A percentile compares a stretch with the other conserved stretches of the same genome.
Conservation (phyloP, 345 rosid species). For the Syzygium jambos region DNA sequence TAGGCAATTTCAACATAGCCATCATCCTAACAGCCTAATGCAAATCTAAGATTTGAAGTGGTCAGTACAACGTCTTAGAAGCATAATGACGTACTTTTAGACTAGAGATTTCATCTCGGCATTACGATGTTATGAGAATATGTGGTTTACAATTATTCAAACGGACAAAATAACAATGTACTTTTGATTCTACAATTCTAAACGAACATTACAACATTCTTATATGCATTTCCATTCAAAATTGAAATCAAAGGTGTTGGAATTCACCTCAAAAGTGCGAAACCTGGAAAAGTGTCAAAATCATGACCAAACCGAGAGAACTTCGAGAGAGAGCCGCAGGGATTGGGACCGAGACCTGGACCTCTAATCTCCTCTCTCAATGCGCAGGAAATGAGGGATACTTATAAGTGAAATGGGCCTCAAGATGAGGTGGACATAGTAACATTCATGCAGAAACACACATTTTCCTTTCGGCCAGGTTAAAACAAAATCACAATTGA, state of each 20-base stretch:
- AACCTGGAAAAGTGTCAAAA: too few relatives aligned
- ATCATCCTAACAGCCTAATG: background rate
- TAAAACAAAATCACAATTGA: too few relatives aligned
- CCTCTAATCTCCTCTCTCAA: background rate
- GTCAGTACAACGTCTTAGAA: background rate
- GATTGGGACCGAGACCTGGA: background rate
- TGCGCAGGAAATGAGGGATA: background rate
- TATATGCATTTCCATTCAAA: background rate
- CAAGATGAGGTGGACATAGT: background rate
- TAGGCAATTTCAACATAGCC: background rate
- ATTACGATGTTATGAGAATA: background rate
- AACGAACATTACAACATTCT: background rate
- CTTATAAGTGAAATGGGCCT: background rate
- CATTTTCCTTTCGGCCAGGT: background rate
- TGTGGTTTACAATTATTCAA: background rate
- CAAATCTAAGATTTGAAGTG: too few relatives aligned
- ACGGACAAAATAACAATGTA: background rate
- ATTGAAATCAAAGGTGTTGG: too few relatives aligned
- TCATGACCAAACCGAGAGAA: too few relatives aligned
- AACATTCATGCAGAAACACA: background rate
- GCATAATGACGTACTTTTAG: background rate
- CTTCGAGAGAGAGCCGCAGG: background rate
- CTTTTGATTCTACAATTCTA: background rate
- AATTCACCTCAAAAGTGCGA: background rate
- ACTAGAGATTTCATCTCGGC: too few relatives aligned